These are phyloP conservation scores for Wickerhamiella lipophila DNA, from an alignment of 805 yeast genomes.

Conservation along the genomic window DNA sequence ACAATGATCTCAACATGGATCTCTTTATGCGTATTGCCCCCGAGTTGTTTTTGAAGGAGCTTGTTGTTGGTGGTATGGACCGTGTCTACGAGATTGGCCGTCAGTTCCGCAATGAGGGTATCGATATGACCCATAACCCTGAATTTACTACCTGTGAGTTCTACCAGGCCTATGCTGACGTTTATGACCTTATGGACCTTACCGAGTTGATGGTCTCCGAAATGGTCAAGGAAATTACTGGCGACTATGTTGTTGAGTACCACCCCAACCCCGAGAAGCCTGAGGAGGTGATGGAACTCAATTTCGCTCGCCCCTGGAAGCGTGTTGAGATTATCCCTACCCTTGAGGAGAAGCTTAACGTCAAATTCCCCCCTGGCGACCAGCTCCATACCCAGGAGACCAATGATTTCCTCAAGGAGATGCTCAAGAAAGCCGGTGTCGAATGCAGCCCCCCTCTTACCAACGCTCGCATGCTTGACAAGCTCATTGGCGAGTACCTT, in stretches of 20 bases:
- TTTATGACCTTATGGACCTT: slow-evolving; percentile 79
- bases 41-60: slow-evolving; percentile 87
- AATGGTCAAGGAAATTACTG: slow-evolving; percentile 93
- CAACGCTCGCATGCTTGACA: slow-evolving; percentile 97
- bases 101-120: slow-evolving; percentile 97
- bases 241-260: slow-evolving; percentile 70
- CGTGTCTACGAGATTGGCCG: slow-evolving; percentile 98
- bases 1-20: slow-evolving; percentile 90
- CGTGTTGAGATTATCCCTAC: slow-evolving; percentile 95
- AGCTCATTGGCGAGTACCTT: slow-evolving; percentile 81
- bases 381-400: slow-evolving; percentile 89
- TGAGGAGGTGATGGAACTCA: slow-evolving; percentile 48
- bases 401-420: slow-evolving; percentile 71
- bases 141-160: slow-evolving; percentile 98
- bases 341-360: slow-evolving; percentile 72
- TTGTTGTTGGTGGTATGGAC: slow-evolving; percentile 96
- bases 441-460: slow-evolving; percentile 89
- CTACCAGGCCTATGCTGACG: slow-evolving; percentile 96
- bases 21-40: slow-evolving; percentile 98
- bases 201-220: slow-evolving; percentile 89
- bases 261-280: slow-evolving; percentile 93
- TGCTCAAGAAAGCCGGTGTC: slow-evolving; percentile 64
- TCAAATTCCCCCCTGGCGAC: slow-evolving; percentile 91
- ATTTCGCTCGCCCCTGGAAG: slow-evolving; percentile 96
- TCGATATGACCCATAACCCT: slow-evolving; percentile 97